A percentile compares a stretch with the other conserved stretches of the same genome.
Evolutionary conservation across 257 asterid species (phyloP).

Genomic region (Lavandula angustifolia): DNA sequence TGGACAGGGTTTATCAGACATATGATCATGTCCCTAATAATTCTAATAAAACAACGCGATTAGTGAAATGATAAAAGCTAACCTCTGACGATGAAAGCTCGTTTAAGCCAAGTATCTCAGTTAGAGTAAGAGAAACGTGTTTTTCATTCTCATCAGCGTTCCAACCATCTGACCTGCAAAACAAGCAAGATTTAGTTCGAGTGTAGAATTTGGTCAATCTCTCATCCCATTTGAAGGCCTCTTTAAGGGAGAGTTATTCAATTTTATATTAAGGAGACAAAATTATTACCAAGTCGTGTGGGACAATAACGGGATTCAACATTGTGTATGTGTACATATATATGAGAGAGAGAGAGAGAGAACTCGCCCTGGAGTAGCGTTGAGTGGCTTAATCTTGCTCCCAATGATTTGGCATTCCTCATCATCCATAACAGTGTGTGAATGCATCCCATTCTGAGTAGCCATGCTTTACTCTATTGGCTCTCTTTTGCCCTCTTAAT

Average conservation of each 20-base stretch:
- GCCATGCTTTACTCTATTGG: slow-evolving; percentile 37
- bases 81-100: slow-evolving; percentile 57
- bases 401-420: slow-evolving; percentile 48
- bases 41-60: too few species aligned
- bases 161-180: slow-evolving; percentile 38
- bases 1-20: too few species aligned
- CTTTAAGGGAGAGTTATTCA: too few species aligned
- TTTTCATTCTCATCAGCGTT: slow-evolving; percentile 34
- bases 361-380: slow-evolving; percentile 46
- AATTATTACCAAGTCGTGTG: too few species aligned
- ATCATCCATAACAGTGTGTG: slow-evolving; percentile 35
- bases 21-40: too few species aligned
- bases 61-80: too few species aligned
- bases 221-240: too few species aligned
- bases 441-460: slow-evolving; percentile 28
- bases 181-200: neutral
- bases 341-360: neutral
- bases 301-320: neutral
- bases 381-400: slow-evolving; percentile 43
- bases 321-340: neutral
- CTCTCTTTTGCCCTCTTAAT: neutral
- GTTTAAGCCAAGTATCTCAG: slow-evolving; percentile 53
- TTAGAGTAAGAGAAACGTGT: slow-evolving; percentile 30
- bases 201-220: too few species aligned
- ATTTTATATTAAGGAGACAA: too few species aligned